Base-by-base conservation (phyloP, 1,284 basidiomycete genomes). In the Boletus smithii region DNA sequence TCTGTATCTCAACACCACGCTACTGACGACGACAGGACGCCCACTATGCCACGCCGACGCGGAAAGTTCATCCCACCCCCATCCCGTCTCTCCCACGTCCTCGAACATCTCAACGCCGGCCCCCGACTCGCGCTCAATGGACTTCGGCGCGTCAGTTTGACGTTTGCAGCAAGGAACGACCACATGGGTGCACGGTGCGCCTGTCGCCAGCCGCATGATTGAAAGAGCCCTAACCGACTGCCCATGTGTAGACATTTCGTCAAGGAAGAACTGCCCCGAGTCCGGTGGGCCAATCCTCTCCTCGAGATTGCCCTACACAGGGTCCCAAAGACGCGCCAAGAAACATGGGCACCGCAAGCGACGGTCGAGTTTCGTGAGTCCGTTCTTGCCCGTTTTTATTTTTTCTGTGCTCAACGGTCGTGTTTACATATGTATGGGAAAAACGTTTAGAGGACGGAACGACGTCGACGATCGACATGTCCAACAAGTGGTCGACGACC, bases 181-280 rank as follows among this genome's bases (percentile, higher is more conserved):
- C 83, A 88, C 61, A 87, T 82, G 59, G 86, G 85, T 54, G 83
- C 85, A 20, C 74, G 83, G 77, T 76, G 48, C 47, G 72, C 20
- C 5, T 54, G 5, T 30, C 30, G 5, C 14, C 13, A 10, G 8
- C 5, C 29, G 8, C 4, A 13, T 13, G n/a, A n/a, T n/a, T n/a
- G n/a, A n/a, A n/a, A n/a, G n/a, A n/a, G n/a, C n/a, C n/a, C n/a
- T n/a, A n/a, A n/a, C n/a, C n/a, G n/a, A n/a, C n/a, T n/a, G n/a
- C n/a, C n/a, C n/a, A n/a, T n/a, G n/a, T n/a, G 26, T 23, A 88
- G 88, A 42, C 80, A 88, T 70, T 90, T 90, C 53, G 73, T 85
- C 35, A 86, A 85, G 59, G 81, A 89, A 34, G 74, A 86, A 17
- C 67, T 90, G 0, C 85, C 85, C 2, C 73, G 84, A 27, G 85